These are phyloP conservation scores for Glycyrrhiza uralensis DNA, from an alignment of 306 rosid species.

Conservation along the genomic window DNA sequence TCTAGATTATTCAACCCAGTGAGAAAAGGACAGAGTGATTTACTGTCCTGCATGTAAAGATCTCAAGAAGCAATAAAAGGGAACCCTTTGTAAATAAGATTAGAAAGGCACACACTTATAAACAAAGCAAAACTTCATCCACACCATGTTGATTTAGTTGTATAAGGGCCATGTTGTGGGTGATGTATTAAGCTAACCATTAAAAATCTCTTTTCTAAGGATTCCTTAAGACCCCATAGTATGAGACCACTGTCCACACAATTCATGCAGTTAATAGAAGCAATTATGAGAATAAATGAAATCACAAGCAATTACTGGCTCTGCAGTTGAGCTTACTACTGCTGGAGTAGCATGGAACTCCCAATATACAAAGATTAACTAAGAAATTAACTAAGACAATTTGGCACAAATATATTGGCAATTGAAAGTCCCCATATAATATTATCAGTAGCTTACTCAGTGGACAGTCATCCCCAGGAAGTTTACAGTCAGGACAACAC, in stretches of 20 bases:
- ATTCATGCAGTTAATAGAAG: neutral
- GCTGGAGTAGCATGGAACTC: neutral
- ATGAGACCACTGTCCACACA: neutral
- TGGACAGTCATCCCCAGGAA: constrained; percentile 93
- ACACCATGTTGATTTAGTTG: neutral
- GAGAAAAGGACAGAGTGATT: neutral
- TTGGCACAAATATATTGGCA: neutral
- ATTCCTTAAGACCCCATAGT: neutral
- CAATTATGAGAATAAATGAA: neutral
- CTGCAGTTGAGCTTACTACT: neutral
- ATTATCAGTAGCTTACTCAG: constrained; percentile 53
- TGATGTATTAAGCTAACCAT: neutral
- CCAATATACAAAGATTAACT: neutral
- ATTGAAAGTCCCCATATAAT: neutral
- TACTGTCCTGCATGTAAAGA: neutral
- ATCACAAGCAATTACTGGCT: neutral
- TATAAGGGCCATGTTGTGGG: neutral
- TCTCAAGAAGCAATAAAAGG: neutral
- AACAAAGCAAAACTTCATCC: neutral
- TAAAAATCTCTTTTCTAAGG: neutral
- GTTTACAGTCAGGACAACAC: constrained; percentile 88
- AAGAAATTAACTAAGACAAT: neutral
- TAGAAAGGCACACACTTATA: neutral
- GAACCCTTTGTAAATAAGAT: neutral
- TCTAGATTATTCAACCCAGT: neutral